Base-by-base conservation (phyloP, 306 rosid species). In the Rosa persica region DNA sequence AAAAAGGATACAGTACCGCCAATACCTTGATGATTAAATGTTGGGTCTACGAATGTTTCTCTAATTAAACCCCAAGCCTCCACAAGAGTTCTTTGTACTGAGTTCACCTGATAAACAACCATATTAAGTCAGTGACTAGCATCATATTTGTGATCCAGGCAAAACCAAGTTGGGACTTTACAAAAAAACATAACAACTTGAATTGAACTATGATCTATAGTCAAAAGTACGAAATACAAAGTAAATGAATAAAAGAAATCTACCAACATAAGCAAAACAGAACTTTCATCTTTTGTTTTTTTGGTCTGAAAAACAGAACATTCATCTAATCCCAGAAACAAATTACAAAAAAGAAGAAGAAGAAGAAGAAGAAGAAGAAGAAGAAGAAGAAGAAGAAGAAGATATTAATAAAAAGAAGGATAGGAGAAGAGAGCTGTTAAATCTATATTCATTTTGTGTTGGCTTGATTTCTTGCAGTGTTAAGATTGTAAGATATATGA, bases 31-130 rank as follows among this genome's bases (percentile, higher is more conserved):
- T 95, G 92, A 84, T 95, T 95, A 84, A 70, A 95, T 40, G 98
- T 95, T 42, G 98, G 98, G 68, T 95, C 98, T 55, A 95, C 83
- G 36, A 95, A 95, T 51, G 98, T 89, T 86, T 95, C 98, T 58
- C 98, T 87, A 75, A 95, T 92, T 82, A 95, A 88, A 81, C 98
- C 96, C 98, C 98, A 95, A 76, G 98, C 95, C 81, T 95, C 98
- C 82, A 95, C 97, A 54, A 95, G 96, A 78, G 98, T 95, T 86
- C 97, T 91, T 76, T 95, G 98, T 77, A 92, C 98, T 81, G 90
- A 89, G 85, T 95, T 95, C 86, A 95, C 98, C 98, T 93, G 76
- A n/a, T 70, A 89, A 76, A 83, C 22, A 82, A 80, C n/a, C 17
- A 76, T 44, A 77, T 34, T 49, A 22, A 82, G 61, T 84, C 60